These are phyloP conservation scores for Pulveroboletus sp. DNA, from an alignment of 768 basidiomycete species.

Conservation along the genomic window DNA sequence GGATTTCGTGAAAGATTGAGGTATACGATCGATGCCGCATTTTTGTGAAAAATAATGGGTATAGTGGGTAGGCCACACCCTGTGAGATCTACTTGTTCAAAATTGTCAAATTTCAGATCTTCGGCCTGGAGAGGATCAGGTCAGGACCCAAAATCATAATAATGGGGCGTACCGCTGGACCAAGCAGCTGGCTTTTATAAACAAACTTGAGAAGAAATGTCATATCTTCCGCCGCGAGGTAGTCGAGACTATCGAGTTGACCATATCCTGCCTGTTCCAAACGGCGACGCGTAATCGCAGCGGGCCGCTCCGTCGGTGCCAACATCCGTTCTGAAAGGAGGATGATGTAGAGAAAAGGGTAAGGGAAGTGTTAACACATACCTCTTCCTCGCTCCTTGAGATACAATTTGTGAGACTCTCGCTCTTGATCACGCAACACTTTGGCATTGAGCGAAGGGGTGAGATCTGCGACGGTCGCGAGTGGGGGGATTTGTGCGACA, in stretches of 20 bases:
- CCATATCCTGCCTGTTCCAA: constrained; percentile 89
- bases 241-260: constrained; percentile 70
- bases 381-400: constrained; percentile 74
- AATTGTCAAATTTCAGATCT: constrained; percentile 63
- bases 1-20: constrained; percentile 92
- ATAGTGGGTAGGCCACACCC: constrained; percentile 80
- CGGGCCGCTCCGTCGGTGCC: constrained; percentile 75
- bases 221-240: constrained; percentile 72
- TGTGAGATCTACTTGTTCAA: constrained; percentile 77
- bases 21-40: constrained; percentile 77
- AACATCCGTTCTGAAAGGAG: constrained; percentile 69
- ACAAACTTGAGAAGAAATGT: constrained; percentile 86
- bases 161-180: constrained; percentile 47
- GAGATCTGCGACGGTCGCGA: constrained; percentile 65
- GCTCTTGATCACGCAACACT: constrained; percentile 43
- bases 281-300: constrained; percentile 76
- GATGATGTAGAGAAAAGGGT: neutral
- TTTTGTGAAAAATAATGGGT: constrained; percentile 78
- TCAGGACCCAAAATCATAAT: neutral
- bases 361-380: constrained; percentile 26
- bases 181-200: constrained; percentile 74
- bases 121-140: constrained; percentile 51
- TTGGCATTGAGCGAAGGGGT: constrained; percentile 57
- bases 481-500: constrained; percentile 57
- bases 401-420: constrained; percentile 65